phyloP scores from a whole-genome alignment of 148 eudicot species.

The Vaccinium darrowii region DNA sequence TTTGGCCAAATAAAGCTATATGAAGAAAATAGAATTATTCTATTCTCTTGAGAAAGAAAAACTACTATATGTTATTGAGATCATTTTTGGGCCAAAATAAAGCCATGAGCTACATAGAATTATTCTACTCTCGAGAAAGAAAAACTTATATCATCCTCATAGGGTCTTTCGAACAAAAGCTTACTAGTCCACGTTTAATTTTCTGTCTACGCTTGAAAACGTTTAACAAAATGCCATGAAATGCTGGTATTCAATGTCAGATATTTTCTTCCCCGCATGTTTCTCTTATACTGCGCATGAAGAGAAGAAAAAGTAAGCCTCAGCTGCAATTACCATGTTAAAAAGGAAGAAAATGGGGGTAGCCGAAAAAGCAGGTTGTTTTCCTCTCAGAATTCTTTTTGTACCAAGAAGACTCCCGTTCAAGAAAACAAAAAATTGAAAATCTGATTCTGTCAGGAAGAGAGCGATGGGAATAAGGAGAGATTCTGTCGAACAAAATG shows the following conservation, averaged over 20 bases:
- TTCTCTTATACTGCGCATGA: constrained; percentile 71
- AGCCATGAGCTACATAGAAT: too few species aligned
- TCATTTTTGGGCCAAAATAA: too few species aligned
- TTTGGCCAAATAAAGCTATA: not conserved
- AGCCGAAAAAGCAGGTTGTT: not conserved
- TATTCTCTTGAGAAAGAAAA: not conserved
- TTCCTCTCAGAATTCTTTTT: not conserved
- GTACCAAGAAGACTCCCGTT: not conserved
- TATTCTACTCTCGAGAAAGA: too few species aligned
- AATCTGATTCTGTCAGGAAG: not conserved
- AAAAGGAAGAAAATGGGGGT: not conserved
- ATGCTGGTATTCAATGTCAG: constrained; percentile 78
- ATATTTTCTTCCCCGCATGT: constrained; percentile 83
- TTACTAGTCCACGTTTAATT: too few species aligned
- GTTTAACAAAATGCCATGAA: too few species aligned
- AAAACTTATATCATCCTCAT: too few species aligned
- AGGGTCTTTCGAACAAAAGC: too few species aligned
- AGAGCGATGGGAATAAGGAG: not conserved
- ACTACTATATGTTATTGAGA: too few species aligned
- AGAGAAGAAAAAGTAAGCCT: not conserved
- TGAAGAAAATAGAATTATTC: not conserved
- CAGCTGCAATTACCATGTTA: not conserved
- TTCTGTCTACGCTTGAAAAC: too few species aligned
- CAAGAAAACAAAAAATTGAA: not conserved
- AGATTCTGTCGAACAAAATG: not conserved